Evolutionary conservation across 176 grass and related monocot genomes (phyloP).

Genomic region (Triticum turgidum): DNA sequence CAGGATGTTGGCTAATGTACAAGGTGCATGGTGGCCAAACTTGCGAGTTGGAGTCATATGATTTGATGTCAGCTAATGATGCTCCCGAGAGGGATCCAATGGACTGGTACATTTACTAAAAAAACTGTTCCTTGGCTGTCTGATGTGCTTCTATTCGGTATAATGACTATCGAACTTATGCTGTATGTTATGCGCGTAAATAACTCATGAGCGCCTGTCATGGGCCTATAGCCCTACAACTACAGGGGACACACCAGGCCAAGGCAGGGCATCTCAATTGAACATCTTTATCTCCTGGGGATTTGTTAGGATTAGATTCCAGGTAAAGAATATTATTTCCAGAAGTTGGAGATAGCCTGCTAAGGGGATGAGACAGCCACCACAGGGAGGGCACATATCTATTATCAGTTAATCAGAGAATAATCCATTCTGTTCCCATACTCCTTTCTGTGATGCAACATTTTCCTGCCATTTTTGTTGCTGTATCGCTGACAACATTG

Average conservation of each 20-base stretch:
- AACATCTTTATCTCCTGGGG: not conserved
- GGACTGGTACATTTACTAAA: conserved; percentile 68
- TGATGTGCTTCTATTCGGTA: not conserved
- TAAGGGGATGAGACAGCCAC: not conserved
- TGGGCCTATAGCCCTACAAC: not conserved
- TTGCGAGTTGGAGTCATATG: conserved; percentile 74
- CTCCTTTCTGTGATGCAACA: not conserved
- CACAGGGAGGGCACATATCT: not conserved
- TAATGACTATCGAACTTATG: conserved; percentile 1
- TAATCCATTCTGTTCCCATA: not conserved
- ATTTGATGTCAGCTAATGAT: conserved; percentile 96
- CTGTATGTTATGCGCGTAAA: conserved; percentile 3
- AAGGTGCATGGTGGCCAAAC: conserved; percentile 51
- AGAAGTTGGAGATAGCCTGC: not conserved
- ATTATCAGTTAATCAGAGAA: conserved; percentile 2
- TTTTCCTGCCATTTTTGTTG: not conserved
- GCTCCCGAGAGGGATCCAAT: conserved; percentile 88
- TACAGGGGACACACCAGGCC: not conserved
- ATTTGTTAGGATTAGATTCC: conserved; percentile 1
- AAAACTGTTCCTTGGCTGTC: conserved; percentile 6
- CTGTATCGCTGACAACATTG: not conserved
- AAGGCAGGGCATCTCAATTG: not conserved
- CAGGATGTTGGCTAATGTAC: conserved; percentile 95
- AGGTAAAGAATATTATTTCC: not conserved
- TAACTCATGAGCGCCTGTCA: not conserved